phyloP scores from a whole-genome alignment of 2,329 filamentous ascomycete species.

The Fusarium temperatum region DNA sequence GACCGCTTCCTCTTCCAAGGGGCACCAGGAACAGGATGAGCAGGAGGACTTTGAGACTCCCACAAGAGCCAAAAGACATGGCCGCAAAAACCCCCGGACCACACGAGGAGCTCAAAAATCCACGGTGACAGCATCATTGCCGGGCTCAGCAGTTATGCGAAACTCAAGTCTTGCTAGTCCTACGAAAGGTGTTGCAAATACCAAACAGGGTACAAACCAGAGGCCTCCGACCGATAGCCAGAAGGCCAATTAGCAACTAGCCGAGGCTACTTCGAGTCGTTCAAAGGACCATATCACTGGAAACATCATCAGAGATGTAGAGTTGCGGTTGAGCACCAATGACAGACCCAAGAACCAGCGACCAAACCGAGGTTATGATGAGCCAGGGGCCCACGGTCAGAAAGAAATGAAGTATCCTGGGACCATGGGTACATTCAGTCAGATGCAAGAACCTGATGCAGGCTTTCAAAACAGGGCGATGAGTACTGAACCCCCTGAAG shows the following conservation, averaged over 20 bases:
- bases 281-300: background rate
- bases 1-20: background rate
- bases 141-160: constrained; percentile 30
- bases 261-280: constrained; percentile 10
- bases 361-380: background rate
- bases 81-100: constrained; percentile 20
- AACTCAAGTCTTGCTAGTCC: constrained; percentile 25
- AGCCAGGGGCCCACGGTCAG: background rate
- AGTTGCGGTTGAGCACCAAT: background rate
- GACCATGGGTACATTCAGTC: background rate
- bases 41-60: constrained; percentile 26
- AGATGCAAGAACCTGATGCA: background rate
- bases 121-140: constrained; percentile 35
- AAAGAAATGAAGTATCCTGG: background rate
- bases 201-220: background rate
- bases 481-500: background rate
- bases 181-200: background rate
- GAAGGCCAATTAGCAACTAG: constrained; percentile 38
- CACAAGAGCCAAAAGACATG: constrained; percentile 23
- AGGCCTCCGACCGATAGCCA: constrained; percentile 10
- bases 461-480: background rate
- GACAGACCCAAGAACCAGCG: constrained; percentile 11
- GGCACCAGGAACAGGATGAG: constrained; percentile 4
- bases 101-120: constrained; percentile 8
- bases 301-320: constrained; percentile 2